A percentile compares a stretch with the other conserved stretches of the same genome.
These are phyloP conservation scores for Tanacetum coccineum DNA, from an alignment of 129 eudicot genomes.

Conservation along the genomic window DNA sequence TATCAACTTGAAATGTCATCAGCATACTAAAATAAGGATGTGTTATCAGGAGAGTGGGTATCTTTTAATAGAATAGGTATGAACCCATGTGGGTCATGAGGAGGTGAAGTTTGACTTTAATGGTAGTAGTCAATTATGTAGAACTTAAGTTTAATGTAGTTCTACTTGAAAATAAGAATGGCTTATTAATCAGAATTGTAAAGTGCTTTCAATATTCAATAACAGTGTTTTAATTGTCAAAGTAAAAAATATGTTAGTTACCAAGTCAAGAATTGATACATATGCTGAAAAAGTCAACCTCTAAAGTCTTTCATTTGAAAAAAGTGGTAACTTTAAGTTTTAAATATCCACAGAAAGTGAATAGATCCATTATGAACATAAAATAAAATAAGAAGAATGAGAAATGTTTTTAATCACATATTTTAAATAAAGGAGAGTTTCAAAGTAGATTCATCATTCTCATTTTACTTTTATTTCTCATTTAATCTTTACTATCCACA, in stretches of 20 bases:
- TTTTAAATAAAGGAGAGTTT: too few species aligned
- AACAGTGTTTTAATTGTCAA: background rate
- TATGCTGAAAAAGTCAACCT: conserved; percentile 21
- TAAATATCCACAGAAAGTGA: background rate
- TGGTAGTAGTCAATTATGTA: too few species aligned
- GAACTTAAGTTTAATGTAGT: background rate
- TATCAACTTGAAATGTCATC: background rate
- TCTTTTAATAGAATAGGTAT: conserved; percentile 1
- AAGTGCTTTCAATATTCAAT: background rate
- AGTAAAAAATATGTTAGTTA: background rate
- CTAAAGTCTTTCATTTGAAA: conserved; percentile 8
- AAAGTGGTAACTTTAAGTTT: background rate
- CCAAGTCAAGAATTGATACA: background rate
- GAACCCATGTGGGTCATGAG: background rate
- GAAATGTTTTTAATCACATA: too few species aligned
- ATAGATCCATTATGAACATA: too few species aligned
- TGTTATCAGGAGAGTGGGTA: background rate
- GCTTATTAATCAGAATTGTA: conserved; percentile 7
- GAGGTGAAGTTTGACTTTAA: conserved; percentile 16
- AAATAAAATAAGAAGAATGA: too few species aligned
- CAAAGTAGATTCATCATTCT: too few species aligned
- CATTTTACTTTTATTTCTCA: too few species aligned
- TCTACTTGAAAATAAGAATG: background rate
- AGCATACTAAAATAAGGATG: background rate
- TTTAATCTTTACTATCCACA: too few species aligned